Evolutionary conservation across 169 alveolate genomes (phyloP).

Genomic region (Perkinsus chesapeaki): DNA sequence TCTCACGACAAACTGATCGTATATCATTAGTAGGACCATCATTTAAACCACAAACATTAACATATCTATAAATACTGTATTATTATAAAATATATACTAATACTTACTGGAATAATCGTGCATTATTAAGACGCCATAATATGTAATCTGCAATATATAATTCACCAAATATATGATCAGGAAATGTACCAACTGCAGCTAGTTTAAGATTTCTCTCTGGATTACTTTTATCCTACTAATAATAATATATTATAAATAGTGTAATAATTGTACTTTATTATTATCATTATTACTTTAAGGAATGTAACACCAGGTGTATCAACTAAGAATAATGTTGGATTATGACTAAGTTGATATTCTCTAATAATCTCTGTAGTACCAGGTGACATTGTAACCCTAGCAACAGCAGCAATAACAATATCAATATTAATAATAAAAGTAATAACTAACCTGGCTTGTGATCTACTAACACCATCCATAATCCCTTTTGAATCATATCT

Average conservation of each 20-base stretch:
- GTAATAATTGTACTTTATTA: not conserved
- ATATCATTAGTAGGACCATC: not conserved
- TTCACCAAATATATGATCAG: not conserved
- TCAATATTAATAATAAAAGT: not conserved
- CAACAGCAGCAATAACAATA: slow-evolving; percentile 13
- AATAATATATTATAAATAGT: not conserved
- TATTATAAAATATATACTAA: not conserved
- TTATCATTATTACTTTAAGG: not conserved
- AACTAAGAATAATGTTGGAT: not conserved
- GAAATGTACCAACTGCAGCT: not conserved
- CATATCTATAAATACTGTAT: not conserved
- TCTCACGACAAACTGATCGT: not conserved
- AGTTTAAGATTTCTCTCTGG: not conserved
- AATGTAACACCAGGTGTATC: not conserved
- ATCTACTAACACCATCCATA: not conserved
- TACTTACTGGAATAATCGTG: not conserved
- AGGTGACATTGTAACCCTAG: not conserved
- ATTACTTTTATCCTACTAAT: not conserved
- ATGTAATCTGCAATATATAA: not conserved
- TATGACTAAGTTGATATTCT: not conserved
- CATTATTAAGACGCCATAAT: not conserved
- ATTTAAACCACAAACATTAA: not conserved
- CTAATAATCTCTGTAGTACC: not conserved
- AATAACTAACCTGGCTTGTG: not conserved
- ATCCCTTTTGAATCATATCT: not conserved